A percentile compares a stretch with the other conserved stretches of the same genome.
Conservation (phyloP, 2,329 filamentous ascomycete species). For the Helotiales sp. region DNA sequence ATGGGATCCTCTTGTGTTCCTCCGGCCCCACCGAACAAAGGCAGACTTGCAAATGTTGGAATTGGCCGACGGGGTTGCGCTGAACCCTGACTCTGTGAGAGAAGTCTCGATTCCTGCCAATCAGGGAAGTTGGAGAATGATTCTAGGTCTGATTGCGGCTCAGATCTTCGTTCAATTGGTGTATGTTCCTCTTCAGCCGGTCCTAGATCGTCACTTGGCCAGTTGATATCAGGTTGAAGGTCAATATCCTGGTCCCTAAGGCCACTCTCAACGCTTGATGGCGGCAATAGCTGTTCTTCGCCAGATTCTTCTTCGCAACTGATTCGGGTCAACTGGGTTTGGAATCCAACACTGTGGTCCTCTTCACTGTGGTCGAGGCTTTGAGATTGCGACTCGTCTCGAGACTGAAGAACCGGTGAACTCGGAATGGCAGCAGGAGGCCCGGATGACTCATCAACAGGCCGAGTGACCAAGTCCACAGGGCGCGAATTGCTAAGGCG, state of each 20-base stretch:
- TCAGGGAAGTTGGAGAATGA: not conserved
- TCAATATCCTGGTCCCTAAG: not conserved
- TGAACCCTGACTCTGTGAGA: not conserved
- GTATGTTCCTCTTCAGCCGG: not conserved
- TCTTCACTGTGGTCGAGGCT: not conserved
- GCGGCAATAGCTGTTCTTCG: not conserved
- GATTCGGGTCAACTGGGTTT: not conserved
- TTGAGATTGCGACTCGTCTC: not conserved
- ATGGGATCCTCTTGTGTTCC: not conserved
- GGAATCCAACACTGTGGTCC: not conserved
- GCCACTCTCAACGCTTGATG: not conserved
- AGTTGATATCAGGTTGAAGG: not conserved
- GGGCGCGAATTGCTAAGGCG: not conserved
- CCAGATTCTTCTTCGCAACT: not conserved
- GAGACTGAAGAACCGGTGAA: not conserved
- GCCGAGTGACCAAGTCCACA: not conserved
- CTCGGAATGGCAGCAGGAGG: not conserved
- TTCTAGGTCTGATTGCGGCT: not conserved
- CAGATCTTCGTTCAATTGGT: not conserved
- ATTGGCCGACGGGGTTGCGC: not conserved
- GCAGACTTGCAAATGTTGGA: not conserved
- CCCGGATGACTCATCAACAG: not conserved
- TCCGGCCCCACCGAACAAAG: not conserved
- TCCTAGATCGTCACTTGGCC: not conserved
- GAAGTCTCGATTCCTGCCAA: not conserved